A percentile compares a stretch with the other conserved stretches of the same genome.
These are phyloP conservation scores for Earliella scabrosa DNA, from an alignment of 1,284 basidiomycete species.

Conservation along the genomic window DNA sequence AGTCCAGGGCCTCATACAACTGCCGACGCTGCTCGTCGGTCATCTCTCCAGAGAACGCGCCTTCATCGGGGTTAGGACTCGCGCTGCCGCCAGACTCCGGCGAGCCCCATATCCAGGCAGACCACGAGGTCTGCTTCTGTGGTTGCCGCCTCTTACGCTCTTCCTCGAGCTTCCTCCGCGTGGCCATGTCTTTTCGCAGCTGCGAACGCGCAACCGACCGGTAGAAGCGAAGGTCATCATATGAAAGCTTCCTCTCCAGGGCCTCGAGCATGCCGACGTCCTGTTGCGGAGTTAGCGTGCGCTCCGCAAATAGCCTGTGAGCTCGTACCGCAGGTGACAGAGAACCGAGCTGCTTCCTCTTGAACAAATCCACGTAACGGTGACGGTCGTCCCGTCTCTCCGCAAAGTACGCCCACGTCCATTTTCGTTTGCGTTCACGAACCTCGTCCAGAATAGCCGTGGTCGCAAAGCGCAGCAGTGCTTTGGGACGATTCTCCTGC, in stretches of 20 bases:
- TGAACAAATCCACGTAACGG: conserved; percentile 87
- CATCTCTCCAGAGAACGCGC: conserved; percentile 69
- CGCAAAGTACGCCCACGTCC: conserved; percentile 93
- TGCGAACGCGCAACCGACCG: conserved; percentile 93
- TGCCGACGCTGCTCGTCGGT: conserved; percentile 94
- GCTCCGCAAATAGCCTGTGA: neutral
- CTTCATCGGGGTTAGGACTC: conserved; percentile 43
- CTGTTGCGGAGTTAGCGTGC: conserved; percentile 40
- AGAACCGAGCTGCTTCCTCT: conserved; percentile 68
- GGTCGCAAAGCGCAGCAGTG: conserved; percentile 83
- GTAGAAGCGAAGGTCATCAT: conserved; percentile 98
- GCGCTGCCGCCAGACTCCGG: conserved; percentile 22
- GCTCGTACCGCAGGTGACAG: conserved; percentile 53
- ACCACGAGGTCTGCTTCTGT: conserved; percentile 65
- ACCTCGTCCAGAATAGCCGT: conserved; percentile 87
- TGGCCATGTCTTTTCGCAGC: conserved; percentile 83
- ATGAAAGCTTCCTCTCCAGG: conserved; percentile 85
- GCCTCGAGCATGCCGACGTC: conserved; percentile 65
- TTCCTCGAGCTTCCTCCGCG: conserved; percentile 70
- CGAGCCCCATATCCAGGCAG: conserved; percentile 86
- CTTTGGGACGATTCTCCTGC: conserved; percentile 66
- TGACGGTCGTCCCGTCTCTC: conserved; percentile 89
- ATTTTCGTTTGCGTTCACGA: conserved; percentile 82
- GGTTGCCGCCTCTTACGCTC: conserved; percentile 61
- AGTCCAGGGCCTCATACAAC: conserved; percentile 94